Conservation (phyloP, 306 rosid genomes). For the Casuarina glauca region DNA sequence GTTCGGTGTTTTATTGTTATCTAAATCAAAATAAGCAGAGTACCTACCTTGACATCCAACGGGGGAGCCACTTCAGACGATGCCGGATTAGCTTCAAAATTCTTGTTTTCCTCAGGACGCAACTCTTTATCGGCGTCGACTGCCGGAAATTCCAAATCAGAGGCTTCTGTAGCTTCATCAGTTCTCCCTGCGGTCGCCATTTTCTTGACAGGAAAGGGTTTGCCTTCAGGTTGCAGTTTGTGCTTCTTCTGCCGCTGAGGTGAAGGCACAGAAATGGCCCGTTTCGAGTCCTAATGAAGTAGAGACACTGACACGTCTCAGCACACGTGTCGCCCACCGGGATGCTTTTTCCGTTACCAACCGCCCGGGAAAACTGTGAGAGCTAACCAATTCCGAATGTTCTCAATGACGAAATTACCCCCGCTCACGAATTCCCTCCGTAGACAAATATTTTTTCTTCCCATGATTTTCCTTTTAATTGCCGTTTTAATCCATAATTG, state of each 20-base stretch:
- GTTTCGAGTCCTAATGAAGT: slow-evolving; percentile 7
- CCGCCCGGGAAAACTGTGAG: slow-evolving; percentile 26
- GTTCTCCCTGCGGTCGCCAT: slow-evolving; percentile 47
- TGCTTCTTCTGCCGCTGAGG: slow-evolving; percentile 13
- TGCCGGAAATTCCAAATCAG: slow-evolving; percentile 42
- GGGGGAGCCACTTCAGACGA: slow-evolving; percentile 51
- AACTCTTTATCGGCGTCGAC: slow-evolving; percentile 41
- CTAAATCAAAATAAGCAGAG: not conserved
- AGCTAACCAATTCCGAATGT: slow-evolving; percentile 5
- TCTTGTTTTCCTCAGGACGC: slow-evolving; percentile 32
- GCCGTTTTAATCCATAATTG: not conserved
- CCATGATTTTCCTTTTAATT: not conserved
- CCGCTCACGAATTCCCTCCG: not conserved
- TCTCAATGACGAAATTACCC: not conserved
- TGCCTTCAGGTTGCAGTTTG: slow-evolving; percentile 7
- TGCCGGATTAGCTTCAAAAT: slow-evolving; percentile 42
- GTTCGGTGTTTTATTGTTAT: not conserved
- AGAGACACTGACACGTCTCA: slow-evolving; percentile 30
- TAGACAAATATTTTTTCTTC: no score
- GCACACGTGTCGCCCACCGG: slow-evolving; percentile 28
- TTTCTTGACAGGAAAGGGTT: not conserved
- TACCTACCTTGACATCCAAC: slow-evolving; percentile 45
- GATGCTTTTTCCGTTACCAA: slow-evolving; percentile 26
- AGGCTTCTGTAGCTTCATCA: slow-evolving; percentile 6
- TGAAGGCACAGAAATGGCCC: not conserved